Evolutionary conservation across 2,329 filamentous ascomycete species (phyloP).

Genomic region (Penicillium vulpinum): DNA sequence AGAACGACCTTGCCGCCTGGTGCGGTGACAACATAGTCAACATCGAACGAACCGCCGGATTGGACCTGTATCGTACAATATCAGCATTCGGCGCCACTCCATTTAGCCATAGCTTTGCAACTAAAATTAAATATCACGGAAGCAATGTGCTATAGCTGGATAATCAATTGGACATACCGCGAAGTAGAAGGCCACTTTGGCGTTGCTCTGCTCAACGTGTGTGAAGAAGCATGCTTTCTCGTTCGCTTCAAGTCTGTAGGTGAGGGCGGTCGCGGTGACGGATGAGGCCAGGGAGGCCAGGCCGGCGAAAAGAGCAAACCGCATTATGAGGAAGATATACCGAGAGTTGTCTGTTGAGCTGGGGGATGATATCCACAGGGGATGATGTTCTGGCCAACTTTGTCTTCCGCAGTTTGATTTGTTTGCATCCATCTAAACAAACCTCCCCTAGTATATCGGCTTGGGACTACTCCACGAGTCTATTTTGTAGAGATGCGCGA

Average conservation of each 20-base stretch:
- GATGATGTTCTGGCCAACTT: constrained; percentile 35
- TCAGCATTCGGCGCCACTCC: constrained; percentile 5
- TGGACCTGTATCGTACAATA: constrained; percentile 67
- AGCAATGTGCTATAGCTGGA: background rate
- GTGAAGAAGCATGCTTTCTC: constrained; percentile 97
- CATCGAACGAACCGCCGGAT: constrained; percentile 96
- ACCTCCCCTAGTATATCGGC: constrained; percentile 14
- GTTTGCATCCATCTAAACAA: constrained; percentile 37
- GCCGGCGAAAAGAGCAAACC: constrained; percentile 63
- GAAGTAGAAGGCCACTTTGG: constrained; percentile 98
- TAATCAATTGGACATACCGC: constrained; percentile 65
- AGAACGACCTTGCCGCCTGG: constrained; percentile 79
- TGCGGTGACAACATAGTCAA: constrained; percentile 86
- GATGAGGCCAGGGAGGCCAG: constrained; percentile 70
- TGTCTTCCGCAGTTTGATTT: constrained; percentile 33
- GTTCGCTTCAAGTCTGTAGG: constrained; percentile 85
- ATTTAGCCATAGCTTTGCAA: background rate
- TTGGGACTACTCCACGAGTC: constrained; percentile 12
- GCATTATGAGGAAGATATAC: constrained; percentile 54
- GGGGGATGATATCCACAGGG: constrained; percentile 24
- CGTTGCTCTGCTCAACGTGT: constrained; percentile 70
- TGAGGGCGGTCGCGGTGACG: constrained; percentile 84
- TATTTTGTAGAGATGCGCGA: background rate
- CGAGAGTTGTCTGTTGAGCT: constrained; percentile 16
- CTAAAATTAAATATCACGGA: background rate